These are phyloP conservation scores for Alternaria triticimaculans DNA, from an alignment of 2,329 filamentous ascomycete genomes.

Conservation along the genomic window DNA sequence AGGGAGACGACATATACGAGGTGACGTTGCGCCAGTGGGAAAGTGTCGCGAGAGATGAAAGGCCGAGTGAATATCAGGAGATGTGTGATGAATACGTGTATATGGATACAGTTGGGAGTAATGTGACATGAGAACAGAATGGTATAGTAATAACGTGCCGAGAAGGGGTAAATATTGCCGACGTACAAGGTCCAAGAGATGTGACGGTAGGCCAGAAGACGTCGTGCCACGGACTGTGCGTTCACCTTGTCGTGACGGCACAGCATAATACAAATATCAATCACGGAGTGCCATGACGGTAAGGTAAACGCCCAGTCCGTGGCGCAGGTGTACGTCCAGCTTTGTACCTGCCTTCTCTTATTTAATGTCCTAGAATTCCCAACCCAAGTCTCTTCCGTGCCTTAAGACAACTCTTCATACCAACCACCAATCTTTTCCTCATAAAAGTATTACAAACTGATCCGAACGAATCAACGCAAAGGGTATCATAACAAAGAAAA, in stretches of 20 bases:
- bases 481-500: constrained; percentile 9
- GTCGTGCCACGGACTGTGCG: constrained; percentile 10
- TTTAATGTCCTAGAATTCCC: not conserved
- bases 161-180: not conserved
- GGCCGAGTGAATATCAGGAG: not conserved
- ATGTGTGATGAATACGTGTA: not conserved
- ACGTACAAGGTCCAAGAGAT: constrained; percentile 2
- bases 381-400: not conserved
- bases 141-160: not conserved
- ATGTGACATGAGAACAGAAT: not conserved
- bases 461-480: constrained; percentile 5
- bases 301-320: constrained; percentile 11
- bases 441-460: constrained; percentile 1
- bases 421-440: not conserved
- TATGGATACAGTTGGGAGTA: not conserved
- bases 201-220: not conserved
- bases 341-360: not conserved
- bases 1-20: not conserved
- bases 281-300: constrained; percentile 3
- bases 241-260: not conserved
- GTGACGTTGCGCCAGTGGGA: not conserved
- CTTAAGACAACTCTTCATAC: not conserved
- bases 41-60: not conserved
- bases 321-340: not conserved
- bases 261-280: not conserved